phyloP scores from a whole-genome alignment of 331 rosid genomes.

The Pyracantha coccinea region DNA sequence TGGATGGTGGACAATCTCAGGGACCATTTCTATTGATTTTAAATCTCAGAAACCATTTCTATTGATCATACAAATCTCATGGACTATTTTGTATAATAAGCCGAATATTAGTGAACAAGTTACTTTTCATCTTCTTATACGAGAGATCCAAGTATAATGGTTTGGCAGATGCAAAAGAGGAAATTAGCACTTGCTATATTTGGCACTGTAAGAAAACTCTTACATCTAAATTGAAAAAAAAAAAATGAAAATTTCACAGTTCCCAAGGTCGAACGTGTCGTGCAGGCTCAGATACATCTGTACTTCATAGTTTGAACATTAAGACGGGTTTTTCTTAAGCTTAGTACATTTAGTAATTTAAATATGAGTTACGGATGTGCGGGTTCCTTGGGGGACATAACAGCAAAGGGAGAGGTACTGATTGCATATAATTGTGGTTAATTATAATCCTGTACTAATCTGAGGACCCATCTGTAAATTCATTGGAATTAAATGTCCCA shows the following conservation, averaged over 20 bases:
- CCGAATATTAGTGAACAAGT: slow-evolving; percentile 79
- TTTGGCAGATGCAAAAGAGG: slow-evolving; percentile 68
- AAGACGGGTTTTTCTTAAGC: not conserved
- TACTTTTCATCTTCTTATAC: slow-evolving; percentile 60
- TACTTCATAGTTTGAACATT: not conserved
- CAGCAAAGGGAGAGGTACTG: slow-evolving; percentile 32
- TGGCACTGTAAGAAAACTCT: slow-evolving; percentile 48
- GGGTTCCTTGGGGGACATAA: slow-evolving; percentile 31
- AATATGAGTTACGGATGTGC: slow-evolving; percentile 15
- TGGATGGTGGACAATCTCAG: no score
- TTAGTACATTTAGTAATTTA: slow-evolving; percentile 15
- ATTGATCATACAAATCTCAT: no score
- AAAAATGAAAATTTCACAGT: no score
- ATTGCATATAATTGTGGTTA: slow-evolving; percentile 1
- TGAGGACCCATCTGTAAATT: not conserved
- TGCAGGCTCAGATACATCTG: no score
- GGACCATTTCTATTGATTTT: not conserved
- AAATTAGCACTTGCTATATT: slow-evolving; percentile 45
- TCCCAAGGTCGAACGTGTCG: no score
- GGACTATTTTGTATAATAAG: not conserved
- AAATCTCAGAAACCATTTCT: no score
- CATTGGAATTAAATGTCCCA: not conserved
- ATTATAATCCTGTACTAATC: not conserved
- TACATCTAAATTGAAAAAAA: no score
- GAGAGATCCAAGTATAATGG: slow-evolving; percentile 93